Percentiles rank a stretch among this genome's conserved stretches.
Evolutionary conservation across 352 stramenopile genomes (phyloP).

Genomic region (Phytophthora macrochlamydospora): DNA sequence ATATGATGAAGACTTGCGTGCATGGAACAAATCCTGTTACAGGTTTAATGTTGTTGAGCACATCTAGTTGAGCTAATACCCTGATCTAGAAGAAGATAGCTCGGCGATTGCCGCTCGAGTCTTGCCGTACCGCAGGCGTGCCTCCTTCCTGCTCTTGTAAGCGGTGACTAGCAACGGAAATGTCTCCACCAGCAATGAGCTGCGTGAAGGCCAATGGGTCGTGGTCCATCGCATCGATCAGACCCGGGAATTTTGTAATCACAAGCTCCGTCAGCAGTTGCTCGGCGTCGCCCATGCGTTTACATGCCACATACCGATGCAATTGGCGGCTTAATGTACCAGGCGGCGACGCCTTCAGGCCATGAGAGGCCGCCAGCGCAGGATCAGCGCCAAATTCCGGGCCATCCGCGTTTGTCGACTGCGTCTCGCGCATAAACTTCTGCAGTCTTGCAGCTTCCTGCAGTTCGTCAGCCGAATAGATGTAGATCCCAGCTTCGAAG

Average conservation of each 20-base stretch:
- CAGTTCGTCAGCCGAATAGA: slow-evolving; percentile 82
- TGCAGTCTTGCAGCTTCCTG: slow-evolving; percentile 61
- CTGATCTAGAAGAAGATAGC: slow-evolving; percentile 33
- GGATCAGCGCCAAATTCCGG: slow-evolving; percentile 22
- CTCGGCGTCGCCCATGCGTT: slow-evolving; percentile 49
- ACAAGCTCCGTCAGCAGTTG: slow-evolving; percentile 72
- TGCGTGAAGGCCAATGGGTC: slow-evolving; percentile 75
- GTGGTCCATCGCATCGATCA: slow-evolving; percentile 84
- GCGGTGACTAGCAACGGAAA: slow-evolving; percentile 25
- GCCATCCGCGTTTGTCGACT: slow-evolving; percentile 11
- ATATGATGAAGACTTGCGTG: too few species aligned
- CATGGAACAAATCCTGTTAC: too few species aligned
- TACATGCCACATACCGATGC: slow-evolving; percentile 42
- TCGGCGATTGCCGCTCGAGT: slow-evolving; percentile 29
- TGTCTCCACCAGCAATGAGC: slow-evolving; percentile 60
- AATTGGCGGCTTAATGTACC: slow-evolving; percentile 38
- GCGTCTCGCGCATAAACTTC: slow-evolving; percentile 49
- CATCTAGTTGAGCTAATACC: neutral
- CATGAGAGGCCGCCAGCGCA: slow-evolving; percentile 9
- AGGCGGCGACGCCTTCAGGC: slow-evolving; percentile 22
- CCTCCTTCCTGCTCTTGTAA: slow-evolving; percentile 30
- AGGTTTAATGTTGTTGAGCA: too few species aligned
- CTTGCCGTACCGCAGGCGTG: slow-evolving; percentile 14
- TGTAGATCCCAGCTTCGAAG: slow-evolving; percentile 66
- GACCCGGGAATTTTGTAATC: slow-evolving; percentile 60